Percentiles rank a stretch among this genome's conserved stretches.
Evolutionary conservation across 129 eudicot species (phyloP).

Genomic region (Saussurea involucrata): DNA sequence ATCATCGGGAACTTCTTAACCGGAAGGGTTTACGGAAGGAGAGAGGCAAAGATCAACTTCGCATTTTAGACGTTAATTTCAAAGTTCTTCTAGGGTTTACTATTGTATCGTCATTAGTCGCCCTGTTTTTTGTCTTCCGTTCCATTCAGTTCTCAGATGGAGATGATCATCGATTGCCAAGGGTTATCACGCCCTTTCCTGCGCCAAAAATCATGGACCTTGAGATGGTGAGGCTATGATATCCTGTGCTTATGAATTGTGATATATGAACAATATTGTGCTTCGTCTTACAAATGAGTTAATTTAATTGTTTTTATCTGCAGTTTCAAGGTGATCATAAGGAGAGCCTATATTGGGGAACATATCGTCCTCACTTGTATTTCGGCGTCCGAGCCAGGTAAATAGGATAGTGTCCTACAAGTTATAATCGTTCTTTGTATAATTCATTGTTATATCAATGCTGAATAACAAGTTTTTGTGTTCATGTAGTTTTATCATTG

Average conservation of each 20-base stretch:
- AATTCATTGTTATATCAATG: neutral
- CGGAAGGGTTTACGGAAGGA: constrained; percentile 26
- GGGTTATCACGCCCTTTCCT: constrained; percentile 89
- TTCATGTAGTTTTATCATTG: neutral
- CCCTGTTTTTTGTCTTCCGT: constrained; percentile 29
- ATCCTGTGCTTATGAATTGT: neutral
- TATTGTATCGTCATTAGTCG: constrained; percentile 30
- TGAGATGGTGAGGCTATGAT: constrained; percentile 56
- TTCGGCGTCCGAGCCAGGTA: constrained; percentile 93
- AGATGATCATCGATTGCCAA: constrained; percentile 37
- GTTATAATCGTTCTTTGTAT: neutral
- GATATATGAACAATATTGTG: neutral
- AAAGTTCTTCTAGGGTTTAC: constrained; percentile 32
- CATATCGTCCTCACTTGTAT: constrained; percentile 88
- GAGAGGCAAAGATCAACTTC: constrained; percentile 34
- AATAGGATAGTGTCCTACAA: neutral
- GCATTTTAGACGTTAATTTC: constrained; percentile 40
- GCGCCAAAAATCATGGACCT: constrained; percentile 96
- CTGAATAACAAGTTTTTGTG: neutral
- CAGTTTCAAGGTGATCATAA: constrained; percentile 99
- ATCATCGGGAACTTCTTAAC: constrained; percentile 27
- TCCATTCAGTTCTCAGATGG: constrained; percentile 34
- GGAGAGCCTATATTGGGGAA: constrained; percentile 98
- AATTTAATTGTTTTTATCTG: constrained; percentile 18
- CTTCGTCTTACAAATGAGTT: neutral